A percentile compares a stretch with the other conserved stretches of the same genome.
Evolutionary conservation across 2,329 filamentous ascomycete species (phyloP).

Genomic region (Fusarium sp.): DNA sequence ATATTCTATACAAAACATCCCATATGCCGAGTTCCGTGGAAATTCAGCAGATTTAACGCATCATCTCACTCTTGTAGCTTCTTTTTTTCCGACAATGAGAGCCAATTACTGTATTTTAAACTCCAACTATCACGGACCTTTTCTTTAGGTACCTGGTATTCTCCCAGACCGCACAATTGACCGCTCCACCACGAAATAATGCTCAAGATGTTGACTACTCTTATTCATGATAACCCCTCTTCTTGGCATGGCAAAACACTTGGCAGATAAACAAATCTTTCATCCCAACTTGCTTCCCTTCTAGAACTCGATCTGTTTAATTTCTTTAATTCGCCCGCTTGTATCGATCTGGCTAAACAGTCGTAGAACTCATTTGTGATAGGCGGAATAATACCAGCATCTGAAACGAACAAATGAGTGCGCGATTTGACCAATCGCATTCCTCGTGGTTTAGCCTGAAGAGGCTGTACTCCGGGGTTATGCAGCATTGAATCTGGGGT

Average conservation of each 20-base stretch:
- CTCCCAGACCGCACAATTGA: background rate
- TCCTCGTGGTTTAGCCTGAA: slow-evolving; percentile 14
- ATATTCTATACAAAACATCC: background rate
- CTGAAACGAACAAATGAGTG: slow-evolving; percentile 2
- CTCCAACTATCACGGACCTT: background rate
- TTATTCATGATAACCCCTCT: background rate
- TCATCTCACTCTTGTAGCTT: background rate
- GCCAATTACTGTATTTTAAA: no score
- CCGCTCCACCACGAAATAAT: background rate
- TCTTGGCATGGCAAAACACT: slow-evolving; percentile 1
- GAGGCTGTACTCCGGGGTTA: slow-evolving; percentile 8
- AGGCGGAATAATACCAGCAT: slow-evolving; percentile 4
- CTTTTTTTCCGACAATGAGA: background rate
- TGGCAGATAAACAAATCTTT: background rate
- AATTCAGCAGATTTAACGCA: background rate
- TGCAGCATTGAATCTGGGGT: slow-evolving; percentile 13
- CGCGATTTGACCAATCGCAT: background rate
- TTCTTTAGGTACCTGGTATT: no score
- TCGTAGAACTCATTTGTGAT: no score
- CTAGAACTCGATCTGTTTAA: slow-evolving; percentile 9
- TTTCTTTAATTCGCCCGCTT: slow-evolving; percentile 27
- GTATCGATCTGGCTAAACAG: slow-evolving; percentile 12
- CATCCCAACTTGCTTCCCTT: background rate
- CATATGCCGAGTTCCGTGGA: slow-evolving; percentile 5
- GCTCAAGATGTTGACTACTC: background rate